phyloP scores from a whole-genome alignment of 306 rosid genomes.

The Boehmeria nivea region DNA sequence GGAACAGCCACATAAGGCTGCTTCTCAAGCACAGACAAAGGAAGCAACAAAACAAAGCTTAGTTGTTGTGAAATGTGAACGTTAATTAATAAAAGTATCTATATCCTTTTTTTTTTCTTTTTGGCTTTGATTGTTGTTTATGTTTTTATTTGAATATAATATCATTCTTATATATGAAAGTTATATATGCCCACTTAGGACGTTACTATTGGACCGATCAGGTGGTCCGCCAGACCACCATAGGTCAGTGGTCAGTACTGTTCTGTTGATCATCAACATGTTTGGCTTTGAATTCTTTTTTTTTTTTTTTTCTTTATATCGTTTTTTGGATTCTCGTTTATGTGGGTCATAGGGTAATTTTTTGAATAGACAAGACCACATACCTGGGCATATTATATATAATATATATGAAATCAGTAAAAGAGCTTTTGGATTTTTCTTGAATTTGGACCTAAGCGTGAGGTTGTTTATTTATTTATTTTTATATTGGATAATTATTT shows the following conservation, averaged over 20 bases:
- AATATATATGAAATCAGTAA: not conserved
- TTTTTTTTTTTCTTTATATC: not conserved
- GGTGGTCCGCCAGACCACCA: conserved; percentile 4
- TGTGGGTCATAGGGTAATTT: conserved; percentile 4
- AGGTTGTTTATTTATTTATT: not conserved
- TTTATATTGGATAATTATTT: not conserved
- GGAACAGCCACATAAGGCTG: conserved; percentile 13
- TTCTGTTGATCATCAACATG: no score
- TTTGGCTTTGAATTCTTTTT: not conserved
- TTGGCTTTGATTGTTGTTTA: not conserved
- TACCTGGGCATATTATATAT: not conserved
- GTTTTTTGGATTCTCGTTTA: no score
- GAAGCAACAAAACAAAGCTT: conserved; percentile 18
- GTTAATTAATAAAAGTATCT: not conserved
- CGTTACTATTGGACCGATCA: not conserved
- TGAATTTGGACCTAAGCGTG: conserved; percentile 12
- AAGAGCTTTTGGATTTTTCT: conserved; percentile 10
- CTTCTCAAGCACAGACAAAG: conserved; percentile 21
- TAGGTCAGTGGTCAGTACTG: conserved; percentile 4
- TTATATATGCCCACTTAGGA: not conserved
- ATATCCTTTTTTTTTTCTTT: not conserved
- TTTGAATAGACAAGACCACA: conserved; percentile 19
- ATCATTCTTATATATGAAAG: not conserved
- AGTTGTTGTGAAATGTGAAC: conserved; percentile 7
- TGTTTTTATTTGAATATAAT: no score